Conservation (phyloP, 1,284 basidiomycete genomes). For the Somion occarium region DNA sequence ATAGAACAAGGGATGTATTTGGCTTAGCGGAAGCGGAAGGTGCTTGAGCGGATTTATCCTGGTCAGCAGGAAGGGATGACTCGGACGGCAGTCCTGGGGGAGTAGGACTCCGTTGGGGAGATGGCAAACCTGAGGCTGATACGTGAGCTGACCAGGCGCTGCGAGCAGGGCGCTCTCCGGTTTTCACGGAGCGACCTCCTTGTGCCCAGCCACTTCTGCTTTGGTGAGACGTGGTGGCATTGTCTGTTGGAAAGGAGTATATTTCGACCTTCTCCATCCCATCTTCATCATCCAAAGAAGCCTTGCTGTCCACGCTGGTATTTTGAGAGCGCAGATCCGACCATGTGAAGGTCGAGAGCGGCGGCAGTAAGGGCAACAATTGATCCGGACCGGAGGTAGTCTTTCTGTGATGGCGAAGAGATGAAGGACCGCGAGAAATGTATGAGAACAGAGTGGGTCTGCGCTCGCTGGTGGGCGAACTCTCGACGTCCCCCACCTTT, state of each 20-base stretch:
- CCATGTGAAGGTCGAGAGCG: conserved; percentile 26
- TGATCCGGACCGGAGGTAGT: conserved; percentile 23
- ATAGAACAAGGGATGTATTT: neutral
- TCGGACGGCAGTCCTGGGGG: conserved; percentile 24
- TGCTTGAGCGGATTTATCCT: conserved; percentile 1
- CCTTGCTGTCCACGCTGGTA: conserved; percentile 11
- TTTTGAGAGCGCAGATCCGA: conserved; percentile 22
- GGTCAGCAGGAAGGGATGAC: conserved; percentile 2
- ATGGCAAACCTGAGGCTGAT: conserved; percentile 16
- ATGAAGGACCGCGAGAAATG: conserved; percentile 8
- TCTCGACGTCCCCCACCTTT: neutral
- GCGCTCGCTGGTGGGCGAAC: neutral
- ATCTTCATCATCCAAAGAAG: conserved; percentile 8
- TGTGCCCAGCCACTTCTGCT: neutral
- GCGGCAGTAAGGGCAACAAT: conserved; percentile 21
- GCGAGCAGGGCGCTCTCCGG: conserved; percentile 13
- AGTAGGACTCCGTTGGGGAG: conserved; percentile 20
- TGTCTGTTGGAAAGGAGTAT: conserved; percentile 15
- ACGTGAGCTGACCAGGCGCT: conserved; percentile 13
- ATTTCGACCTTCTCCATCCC: conserved; percentile 13
- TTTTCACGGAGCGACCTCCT: conserved; percentile 10
- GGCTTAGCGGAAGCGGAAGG: neutral
- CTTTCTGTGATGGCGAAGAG: conserved; percentile 26
- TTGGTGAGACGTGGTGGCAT: conserved; percentile 14
- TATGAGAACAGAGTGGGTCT: neutral